These are phyloP conservation scores for Amanita polypyramis DNA, from an alignment of 768 basidiomycete genomes.

Conservation along the genomic window DNA sequence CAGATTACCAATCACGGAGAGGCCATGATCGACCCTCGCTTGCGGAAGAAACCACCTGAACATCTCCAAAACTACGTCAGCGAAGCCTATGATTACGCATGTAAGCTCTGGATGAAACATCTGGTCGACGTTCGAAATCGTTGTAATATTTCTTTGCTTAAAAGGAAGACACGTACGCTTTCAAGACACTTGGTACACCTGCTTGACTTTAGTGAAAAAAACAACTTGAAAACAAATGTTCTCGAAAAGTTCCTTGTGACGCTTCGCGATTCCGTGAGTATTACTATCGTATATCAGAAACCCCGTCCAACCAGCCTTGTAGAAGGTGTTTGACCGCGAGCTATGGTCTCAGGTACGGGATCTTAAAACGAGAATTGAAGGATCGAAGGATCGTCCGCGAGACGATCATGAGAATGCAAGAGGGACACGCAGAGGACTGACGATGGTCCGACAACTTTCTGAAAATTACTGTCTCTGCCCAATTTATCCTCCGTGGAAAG, in stretches of 20 bases:
- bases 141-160: background rate
- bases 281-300: no score
- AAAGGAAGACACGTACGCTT: background rate
- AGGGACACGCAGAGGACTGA: background rate
- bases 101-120: background rate
- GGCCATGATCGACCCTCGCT: background rate
- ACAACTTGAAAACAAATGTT: background rate
- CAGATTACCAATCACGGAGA: background rate
- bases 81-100: constrained; percentile 1
- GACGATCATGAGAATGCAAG: background rate
- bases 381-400: background rate
- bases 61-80: background rate
- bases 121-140: background rate
- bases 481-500: background rate
- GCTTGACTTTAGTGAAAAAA: background rate
- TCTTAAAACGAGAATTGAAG: background rate
- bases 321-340: background rate
- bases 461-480: background rate
- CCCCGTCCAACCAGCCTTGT: background rate
- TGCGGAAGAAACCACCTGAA: background rate
- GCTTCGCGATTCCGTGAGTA: background rate
- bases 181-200: background rate
- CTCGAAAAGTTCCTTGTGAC: background rate
- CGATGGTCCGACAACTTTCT: background rate
- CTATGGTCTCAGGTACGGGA: background rate